Percentiles rank a stretch among this genome's conserved stretches.
phyloP scores from a whole-genome alignment of 2,329 filamentous ascomycete species.

The Sarocladiaceae sp. region DNA sequence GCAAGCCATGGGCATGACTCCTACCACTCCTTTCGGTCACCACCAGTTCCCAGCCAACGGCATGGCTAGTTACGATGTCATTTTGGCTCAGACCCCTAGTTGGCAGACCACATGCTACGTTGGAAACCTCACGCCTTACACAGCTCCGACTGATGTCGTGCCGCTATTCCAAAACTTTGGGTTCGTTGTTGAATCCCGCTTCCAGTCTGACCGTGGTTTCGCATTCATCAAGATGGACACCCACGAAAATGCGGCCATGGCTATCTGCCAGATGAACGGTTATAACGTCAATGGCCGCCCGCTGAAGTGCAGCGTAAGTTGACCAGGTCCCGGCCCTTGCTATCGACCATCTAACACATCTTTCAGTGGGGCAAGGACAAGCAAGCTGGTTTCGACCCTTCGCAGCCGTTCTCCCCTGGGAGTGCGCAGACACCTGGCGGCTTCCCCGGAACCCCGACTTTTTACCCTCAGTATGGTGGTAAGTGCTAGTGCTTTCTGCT shows the following conservation, averaged over 20 bases:
- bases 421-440: constrained; percentile 65
- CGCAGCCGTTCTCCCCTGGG: constrained; percentile 67
- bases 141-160: constrained; percentile 93
- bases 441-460: constrained; percentile 77
- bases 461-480: constrained; percentile 93
- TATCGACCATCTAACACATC: constrained; percentile 10
- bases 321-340: neutral
- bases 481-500: constrained; percentile 29
- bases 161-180: constrained; percentile 98
- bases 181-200: constrained; percentile 93
- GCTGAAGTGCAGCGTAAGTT: constrained; percentile 95
- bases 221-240: constrained; percentile 99
- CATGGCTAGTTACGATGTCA: constrained; percentile 96
- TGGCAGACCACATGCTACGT: constrained; percentile 99
- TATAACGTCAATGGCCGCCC: constrained; percentile 98
- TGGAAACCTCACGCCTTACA: constrained; percentile 96
- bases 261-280: constrained; percentile 94
- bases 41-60: constrained; percentile 98
- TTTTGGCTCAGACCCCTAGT: constrained; percentile 86
- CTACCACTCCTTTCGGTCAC: constrained; percentile 91
- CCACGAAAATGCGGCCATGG: constrained; percentile 97
- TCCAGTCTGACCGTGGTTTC: constrained; percentile 96
- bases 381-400: constrained; percentile 81
- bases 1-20: constrained; percentile 96
- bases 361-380: constrained; percentile 97